Evolutionary conservation across 2,329 filamentous ascomycete genomes (phyloP), one percentile per base, ranked within the genome.

Genomic region (Beauveria sp.): DNA sequence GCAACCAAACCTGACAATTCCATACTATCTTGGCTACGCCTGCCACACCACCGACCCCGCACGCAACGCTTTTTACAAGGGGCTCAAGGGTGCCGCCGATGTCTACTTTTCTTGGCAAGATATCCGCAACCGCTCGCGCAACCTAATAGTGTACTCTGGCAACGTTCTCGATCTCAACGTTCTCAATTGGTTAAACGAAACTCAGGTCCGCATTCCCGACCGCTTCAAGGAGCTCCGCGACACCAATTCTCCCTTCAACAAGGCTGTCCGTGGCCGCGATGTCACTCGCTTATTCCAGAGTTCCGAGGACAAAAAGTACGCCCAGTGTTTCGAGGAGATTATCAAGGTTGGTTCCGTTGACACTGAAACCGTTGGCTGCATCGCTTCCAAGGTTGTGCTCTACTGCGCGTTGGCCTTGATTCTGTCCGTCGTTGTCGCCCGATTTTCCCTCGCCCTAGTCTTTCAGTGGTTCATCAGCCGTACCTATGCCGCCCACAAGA

Each of bases 21-120:
- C 85, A 0, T 88, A 89, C 72, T 97, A 97, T 71, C 77, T 86
- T 37, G 94, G 96, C 37, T 97, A 94, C 74, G 82, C 84, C 46
- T 99, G 94, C 72, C 94, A 99, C 71, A 97, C 94, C 1, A 88
- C 87, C 1, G 75, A 77, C 7, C 73, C 74, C 1, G 84, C 87
- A 20, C 86, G 94, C 64, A 78, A 87, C 59, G 77, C 85, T 0
- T 97, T 96, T 71, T 97, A 97, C 71, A 74, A 79, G 55, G 75
- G 77, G 4, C 79, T 97, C 30, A 71, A 72, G 1, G 83, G 83
- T 55, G 79, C 87, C 3, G 94, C 92, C 2, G 92, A 97, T 67
- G 93, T 99, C 18, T 99, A 93, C 75, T 99, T 91, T 72, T 96
- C 89, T 2, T 99, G 94, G 94, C 86, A 93, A 26, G 94, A 99